Base-by-base conservation (phyloP, 2,329 filamentous ascomycete genomes). In the Aspergillus awamori region DNA sequence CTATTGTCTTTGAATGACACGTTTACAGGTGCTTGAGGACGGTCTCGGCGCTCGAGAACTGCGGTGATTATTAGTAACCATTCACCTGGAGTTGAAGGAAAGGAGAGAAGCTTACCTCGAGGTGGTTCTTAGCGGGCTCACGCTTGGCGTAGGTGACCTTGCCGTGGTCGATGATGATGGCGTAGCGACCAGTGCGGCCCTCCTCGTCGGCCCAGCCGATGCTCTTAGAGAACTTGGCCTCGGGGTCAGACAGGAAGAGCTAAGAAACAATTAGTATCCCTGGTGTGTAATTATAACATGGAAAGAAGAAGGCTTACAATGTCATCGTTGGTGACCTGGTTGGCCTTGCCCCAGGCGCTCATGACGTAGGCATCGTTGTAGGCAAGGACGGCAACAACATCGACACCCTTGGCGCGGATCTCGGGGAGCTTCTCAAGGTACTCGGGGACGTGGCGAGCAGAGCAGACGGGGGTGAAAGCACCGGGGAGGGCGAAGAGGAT, bases 281-380 rank as follows among this genome's bases (percentile, higher is more conserved):
- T 48, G 33, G 30, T 13, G 10, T 36, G 5, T 11, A 36, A 11
- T 5, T 13, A 4, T 2, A 1, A 10, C 20, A 15, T 4, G 26
- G 10, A 4, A 2, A 41, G n/a, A 10, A n/a, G 30, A 6, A 17
- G 24, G 24, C 83, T 61, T 77, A 88, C 83, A 70, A 90, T 86
- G 71, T 86, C 84, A 69, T 94, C 89, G 66, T 88, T 87, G 73
- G 86, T 88, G 73, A 94, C 83, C 57, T 84, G 84, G 80, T 96
- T 94, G 73, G 92, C 92, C 86, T 96, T 96, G 80, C 87, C 89
- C 91, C 91, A 95, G 58, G 90, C 92, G 70, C 87, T 89, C 91
- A 94, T 94, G 77, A 96, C 92, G 75, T 84, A 96, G 66, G 88
- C 82, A 79, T 96, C 93, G 80, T 96, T 96, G 82, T 82, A 89